Percentiles rank a stretch among this genome's conserved stretches.
Conservation (phyloP, 139 green algal genomes). For the Zygnema circumcarinatum region DNA sequence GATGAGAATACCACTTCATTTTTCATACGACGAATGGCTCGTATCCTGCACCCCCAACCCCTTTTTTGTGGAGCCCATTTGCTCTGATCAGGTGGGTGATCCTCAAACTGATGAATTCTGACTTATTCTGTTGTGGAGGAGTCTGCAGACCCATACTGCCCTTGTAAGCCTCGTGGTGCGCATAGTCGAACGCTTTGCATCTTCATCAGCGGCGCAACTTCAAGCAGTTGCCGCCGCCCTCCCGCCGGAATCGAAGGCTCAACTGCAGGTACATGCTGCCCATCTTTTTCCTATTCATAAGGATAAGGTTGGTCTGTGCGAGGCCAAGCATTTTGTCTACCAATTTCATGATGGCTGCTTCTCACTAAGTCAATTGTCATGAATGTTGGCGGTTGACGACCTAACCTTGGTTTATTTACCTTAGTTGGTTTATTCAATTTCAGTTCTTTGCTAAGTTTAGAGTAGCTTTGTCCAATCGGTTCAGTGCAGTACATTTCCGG, state of each 20-base stretch:
- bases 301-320: too few relatives aligned
- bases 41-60: not conserved
- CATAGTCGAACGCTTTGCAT: constrained; percentile 8
- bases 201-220: not conserved
- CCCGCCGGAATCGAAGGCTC: not conserved
- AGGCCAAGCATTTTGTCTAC: too few relatives aligned
- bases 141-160: not conserved
- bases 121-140: too few relatives aligned
- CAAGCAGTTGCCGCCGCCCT: constrained; percentile 3
- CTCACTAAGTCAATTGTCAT: not conserved
- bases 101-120: too few relatives aligned
- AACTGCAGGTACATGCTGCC: not conserved
- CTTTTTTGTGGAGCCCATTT: too few relatives aligned
- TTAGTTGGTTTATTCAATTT: not conserved
- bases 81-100: too few relatives aligned
- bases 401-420: not conserved
- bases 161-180: not conserved
- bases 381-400: not conserved
- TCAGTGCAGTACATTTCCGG: too few relatives aligned
- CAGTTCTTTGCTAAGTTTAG: not conserved
- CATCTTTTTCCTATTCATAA: not conserved
- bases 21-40: not conserved
- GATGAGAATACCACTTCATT: not conserved
- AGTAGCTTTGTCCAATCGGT: too few relatives aligned
- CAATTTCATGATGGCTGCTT: not conserved